A percentile compares a stretch with the other conserved stretches of the same genome.
These are phyloP conservation scores for Rusavskia elegans DNA, from an alignment of 495 filamentous ascomycete species.

Conservation along the genomic window DNA sequence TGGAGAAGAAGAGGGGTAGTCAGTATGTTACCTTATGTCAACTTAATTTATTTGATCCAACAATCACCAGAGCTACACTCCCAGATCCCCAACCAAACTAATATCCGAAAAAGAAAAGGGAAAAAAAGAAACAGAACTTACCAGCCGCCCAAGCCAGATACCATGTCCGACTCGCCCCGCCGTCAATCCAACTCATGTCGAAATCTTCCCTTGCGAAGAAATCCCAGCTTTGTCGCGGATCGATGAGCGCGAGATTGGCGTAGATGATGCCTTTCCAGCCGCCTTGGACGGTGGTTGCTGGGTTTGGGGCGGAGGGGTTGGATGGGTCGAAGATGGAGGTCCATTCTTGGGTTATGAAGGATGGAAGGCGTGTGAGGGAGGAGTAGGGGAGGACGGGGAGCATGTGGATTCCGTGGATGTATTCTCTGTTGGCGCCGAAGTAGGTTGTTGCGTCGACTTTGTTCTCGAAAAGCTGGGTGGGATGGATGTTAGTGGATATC, in stretches of 20 bases:
- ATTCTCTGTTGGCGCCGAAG: constrained; percentile 69
- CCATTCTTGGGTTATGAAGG: constrained; percentile 81
- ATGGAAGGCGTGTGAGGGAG: constrained; percentile 44
- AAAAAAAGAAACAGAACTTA: constrained; percentile 13
- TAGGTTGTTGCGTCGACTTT: constrained; percentile 93
- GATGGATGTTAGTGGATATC: background rate
- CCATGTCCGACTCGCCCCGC: constrained; percentile 77
- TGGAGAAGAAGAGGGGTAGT: background rate
- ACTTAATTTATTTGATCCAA: too few species aligned
- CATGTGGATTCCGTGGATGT: constrained; percentile 95
- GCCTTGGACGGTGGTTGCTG: constrained; percentile 42
- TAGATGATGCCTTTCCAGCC: constrained; percentile 82
- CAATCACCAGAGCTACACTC: too few species aligned
- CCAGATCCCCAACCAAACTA: background rate
- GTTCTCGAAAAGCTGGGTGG: constrained; percentile 73
- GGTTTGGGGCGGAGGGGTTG: constrained; percentile 20
- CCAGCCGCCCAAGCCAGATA: constrained; percentile 70
- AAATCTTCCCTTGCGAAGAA: constrained; percentile 61
- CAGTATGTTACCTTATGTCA: too few species aligned
- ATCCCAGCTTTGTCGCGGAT: constrained; percentile 51
- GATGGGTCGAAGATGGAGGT: constrained; percentile 47
- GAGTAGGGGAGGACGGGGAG: constrained; percentile 65
- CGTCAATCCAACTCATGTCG: constrained; percentile 60
- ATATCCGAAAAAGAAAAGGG: background rate
- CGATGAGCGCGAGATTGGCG: constrained; percentile 63